Evolutionary conservation across 176 grass and related monocot species (phyloP).

Genomic region (Carex littledalei): DNA sequence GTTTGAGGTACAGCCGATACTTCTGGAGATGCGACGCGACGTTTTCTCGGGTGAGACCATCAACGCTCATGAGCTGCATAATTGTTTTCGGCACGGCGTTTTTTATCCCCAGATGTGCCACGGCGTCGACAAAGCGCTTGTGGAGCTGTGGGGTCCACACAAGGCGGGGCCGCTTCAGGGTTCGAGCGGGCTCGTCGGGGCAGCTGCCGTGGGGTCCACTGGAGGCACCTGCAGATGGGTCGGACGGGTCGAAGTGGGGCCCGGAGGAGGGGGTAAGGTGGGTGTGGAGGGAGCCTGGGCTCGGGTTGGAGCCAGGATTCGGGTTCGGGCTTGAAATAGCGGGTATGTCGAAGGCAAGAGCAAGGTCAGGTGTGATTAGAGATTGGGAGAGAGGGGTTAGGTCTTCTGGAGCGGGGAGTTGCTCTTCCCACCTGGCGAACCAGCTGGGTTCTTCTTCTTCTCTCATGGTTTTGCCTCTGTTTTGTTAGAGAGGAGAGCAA

Average conservation of each 20-base stretch:
- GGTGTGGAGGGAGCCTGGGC: background rate
- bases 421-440: slow-evolving; percentile 79
- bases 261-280: background rate
- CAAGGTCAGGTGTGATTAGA: slow-evolving; percentile 84
- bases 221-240: slow-evolving; percentile 42
- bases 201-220: slow-evolving; percentile 33
- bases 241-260: slow-evolving; percentile 50
- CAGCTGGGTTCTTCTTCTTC: slow-evolving; percentile 87
- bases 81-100: slow-evolving; percentile 96
- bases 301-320: background rate
- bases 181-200: slow-evolving; percentile 66
- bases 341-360: slow-evolving; percentile 81
- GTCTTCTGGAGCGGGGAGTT: slow-evolving; percentile 74
- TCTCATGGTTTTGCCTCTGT: slow-evolving; percentile 41
- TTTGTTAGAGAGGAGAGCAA: background rate
- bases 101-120: slow-evolving; percentile 87
- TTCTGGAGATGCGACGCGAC: slow-evolving; percentile 82
- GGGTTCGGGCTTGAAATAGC: slow-evolving; percentile 19
- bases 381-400: slow-evolving; percentile 76
- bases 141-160: slow-evolving; percentile 95
- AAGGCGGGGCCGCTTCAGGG: slow-evolving; percentile 73
- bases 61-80: slow-evolving; percentile 94
- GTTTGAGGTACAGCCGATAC: slow-evolving; percentile 86
- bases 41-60: slow-evolving; percentile 92
- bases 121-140: slow-evolving; percentile 85